These are phyloP conservation scores for Fusarium phyllophilum DNA, from an alignment of 2,329 filamentous ascomycete genomes.

Conservation along the genomic window DNA sequence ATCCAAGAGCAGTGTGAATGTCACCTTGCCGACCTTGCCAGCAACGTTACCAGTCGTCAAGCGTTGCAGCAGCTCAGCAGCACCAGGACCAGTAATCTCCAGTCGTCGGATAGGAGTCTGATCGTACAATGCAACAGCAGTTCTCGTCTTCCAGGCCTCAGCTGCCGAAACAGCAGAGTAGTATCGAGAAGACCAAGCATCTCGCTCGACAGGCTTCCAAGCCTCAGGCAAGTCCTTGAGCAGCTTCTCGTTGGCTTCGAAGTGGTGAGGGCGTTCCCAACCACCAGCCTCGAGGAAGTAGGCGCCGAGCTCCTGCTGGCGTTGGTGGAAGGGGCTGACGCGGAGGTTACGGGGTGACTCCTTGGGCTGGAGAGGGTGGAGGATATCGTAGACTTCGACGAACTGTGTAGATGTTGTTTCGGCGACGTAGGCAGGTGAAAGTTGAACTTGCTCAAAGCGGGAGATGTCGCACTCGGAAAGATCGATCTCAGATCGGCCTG, in stretches of 20 bases:
- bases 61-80: slow-evolving; percentile 63
- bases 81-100: slow-evolving; percentile 67
- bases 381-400: slow-evolving; percentile 71
- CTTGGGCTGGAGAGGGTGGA: slow-evolving; percentile 68
- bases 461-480: slow-evolving; percentile 68
- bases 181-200: slow-evolving; percentile 66
- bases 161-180: slow-evolving; percentile 68
- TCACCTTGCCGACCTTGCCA: slow-evolving; percentile 59
- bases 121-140: slow-evolving; percentile 70
- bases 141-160: slow-evolving; percentile 73
- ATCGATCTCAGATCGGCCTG: slow-evolving; percentile 65
- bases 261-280: slow-evolving; percentile 74
- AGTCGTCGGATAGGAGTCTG: slow-evolving; percentile 69
- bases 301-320: slow-evolving; percentile 65
- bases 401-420: slow-evolving; percentile 71
- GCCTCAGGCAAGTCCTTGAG: slow-evolving; percentile 60
- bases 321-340: slow-evolving; percentile 65
- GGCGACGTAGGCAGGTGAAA: slow-evolving; percentile 63
- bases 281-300: slow-evolving; percentile 68
- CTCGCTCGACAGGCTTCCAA: slow-evolving; percentile 66
- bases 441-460: slow-evolving; percentile 70
- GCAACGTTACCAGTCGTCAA: slow-evolving; percentile 62
- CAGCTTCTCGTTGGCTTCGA: slow-evolving; percentile 64
- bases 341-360: slow-evolving; percentile 68
- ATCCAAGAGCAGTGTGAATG: slow-evolving; percentile 67